Evolutionary conservation across 345 rosid species (phyloP).

Genomic region (Citrus reticulata): DNA sequence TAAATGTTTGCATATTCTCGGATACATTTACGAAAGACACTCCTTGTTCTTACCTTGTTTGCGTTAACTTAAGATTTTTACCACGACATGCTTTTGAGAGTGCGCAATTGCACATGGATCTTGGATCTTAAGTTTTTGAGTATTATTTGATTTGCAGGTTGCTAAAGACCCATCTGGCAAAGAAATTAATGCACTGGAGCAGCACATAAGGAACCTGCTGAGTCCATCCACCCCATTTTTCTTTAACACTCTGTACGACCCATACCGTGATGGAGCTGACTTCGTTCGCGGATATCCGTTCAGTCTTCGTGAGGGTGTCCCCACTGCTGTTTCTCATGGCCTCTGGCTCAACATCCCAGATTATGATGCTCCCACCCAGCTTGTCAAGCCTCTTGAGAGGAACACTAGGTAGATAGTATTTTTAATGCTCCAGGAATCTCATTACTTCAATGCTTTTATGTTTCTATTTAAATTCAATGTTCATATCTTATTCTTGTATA

Average conservation of each 20-base stretch:
- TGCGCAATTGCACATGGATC: neutral
- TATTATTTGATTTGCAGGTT: slow-evolving; percentile 41
- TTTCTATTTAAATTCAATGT: neutral
- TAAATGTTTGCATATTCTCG: neutral
- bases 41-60: neutral
- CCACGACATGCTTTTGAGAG: neutral
- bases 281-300: slow-evolving; percentile 94
- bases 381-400: slow-evolving; percentile 88
- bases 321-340: slow-evolving; percentile 86
- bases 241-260: slow-evolving; percentile 90
- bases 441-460: neutral
- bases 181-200: slow-evolving; percentile 84
- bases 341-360: slow-evolving; percentile 97
- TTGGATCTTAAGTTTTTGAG: neutral
- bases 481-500: neutral
- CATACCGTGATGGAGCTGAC: slow-evolving; percentile 79
- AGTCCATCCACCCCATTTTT: slow-evolving; percentile 76
- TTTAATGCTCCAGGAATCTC: neutral
- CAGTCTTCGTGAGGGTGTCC: slow-evolving; percentile 88
- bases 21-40: neutral
- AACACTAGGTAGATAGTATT: slow-evolving; percentile 53
- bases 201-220: slow-evolving; percentile 81
- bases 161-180: slow-evolving; percentile 86
- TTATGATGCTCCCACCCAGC: slow-evolving; percentile 93
- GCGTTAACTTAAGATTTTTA: neutral